Conservation (phyloP, 78 protist species). For the Dictyostelium purpureum region DNA sequence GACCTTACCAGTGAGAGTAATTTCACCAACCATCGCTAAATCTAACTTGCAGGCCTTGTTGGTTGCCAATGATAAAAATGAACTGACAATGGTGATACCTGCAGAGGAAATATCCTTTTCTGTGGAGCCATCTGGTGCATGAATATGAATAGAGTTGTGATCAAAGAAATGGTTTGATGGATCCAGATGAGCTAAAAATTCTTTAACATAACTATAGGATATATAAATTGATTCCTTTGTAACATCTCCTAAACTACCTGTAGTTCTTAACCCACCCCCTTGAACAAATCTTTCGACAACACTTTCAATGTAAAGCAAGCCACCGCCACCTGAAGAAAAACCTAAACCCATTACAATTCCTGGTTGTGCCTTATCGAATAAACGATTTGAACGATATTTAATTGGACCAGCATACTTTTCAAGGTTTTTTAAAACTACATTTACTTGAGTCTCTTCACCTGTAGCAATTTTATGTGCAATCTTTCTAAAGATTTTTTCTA, state of each 20-base stretch:
- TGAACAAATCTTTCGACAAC: constrained; percentile 25
- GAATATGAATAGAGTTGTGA: constrained; percentile 89
- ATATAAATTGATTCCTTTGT: constrained; percentile 92
- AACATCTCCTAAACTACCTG: constrained; percentile 86
- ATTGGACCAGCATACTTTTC: constrained; percentile 89
- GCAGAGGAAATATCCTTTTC: constrained; percentile 96
- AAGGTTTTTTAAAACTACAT: constrained; percentile 53
- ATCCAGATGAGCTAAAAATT: constrained; percentile 18
- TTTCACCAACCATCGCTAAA: constrained; percentile 96
- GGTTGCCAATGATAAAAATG: constrained; percentile 89
- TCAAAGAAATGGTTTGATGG: constrained; percentile 40
- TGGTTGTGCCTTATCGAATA: constrained; percentile 75
- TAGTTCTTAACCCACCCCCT: constrained; percentile 21
- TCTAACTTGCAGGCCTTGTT: constrained; percentile 46
- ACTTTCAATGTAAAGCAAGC: constrained; percentile 86
- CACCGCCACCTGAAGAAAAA: constrained; percentile 90
- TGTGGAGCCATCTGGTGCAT: constrained; percentile 95
- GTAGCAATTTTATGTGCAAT: constrained; percentile 87
- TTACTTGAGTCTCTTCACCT: neutral
- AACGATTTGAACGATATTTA: constrained; percentile 40
- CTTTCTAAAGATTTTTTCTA: constrained; percentile 92
- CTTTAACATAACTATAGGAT: constrained; percentile 84
- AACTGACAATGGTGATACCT: constrained; percentile 90
- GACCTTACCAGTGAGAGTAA: constrained; percentile 90
- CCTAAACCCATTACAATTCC: constrained; percentile 96